Percentiles rank a stretch among this genome's conserved stretches.
Conservation (phyloP, 1,284 basidiomycete genomes). For the Jaminaea rosea region DNA sequence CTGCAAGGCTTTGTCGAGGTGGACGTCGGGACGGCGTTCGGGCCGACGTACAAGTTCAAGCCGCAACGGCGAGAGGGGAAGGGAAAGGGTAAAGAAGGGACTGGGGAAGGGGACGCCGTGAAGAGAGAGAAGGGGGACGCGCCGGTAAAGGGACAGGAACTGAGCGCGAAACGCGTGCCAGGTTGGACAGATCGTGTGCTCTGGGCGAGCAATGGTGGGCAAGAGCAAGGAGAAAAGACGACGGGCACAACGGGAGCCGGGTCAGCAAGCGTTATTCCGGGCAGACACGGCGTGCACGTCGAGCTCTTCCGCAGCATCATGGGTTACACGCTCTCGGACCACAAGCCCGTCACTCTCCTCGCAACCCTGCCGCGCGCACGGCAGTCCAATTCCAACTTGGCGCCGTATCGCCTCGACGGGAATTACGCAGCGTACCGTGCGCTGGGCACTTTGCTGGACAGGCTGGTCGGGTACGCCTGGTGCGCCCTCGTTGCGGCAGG, state of each 20-base stretch:
- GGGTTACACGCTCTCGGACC: constrained; percentile 40
- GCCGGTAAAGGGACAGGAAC: constrained; percentile 52
- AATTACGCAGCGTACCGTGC: constrained; percentile 56
- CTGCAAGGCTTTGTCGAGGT: constrained; percentile 38
- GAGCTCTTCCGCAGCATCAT: constrained; percentile 45
- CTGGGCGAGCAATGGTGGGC: constrained; percentile 60
- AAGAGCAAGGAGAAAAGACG: constrained; percentile 53
- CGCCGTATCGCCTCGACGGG: constrained; percentile 31
- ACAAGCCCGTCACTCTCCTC: constrained; percentile 45
- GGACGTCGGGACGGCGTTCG: constrained; percentile 19
- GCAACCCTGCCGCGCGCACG: constrained; percentile 50
- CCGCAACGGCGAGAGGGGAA: no score
- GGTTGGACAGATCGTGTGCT: constrained; percentile 93
- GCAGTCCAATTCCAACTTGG: constrained; percentile 16
- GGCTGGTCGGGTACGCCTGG: constrained; percentile 66
- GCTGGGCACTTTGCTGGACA: constrained; percentile 60
- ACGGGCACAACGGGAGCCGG: no score
- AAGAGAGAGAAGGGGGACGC: constrained; percentile 58
- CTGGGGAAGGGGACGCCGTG: not conserved
- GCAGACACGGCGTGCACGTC: constrained; percentile 22
- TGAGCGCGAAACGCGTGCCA: constrained; percentile 65
- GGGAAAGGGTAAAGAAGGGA: constrained; percentile 11
- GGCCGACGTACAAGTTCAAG: constrained; percentile 45
- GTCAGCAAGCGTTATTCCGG: no score
- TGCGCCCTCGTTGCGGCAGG: constrained; percentile 5